A percentile compares a stretch with the other conserved stretches of the same genome.
These are phyloP conservation scores for Fagopyrum esculentum DNA, from an alignment of 148 eudicot species.

Conservation along the genomic window DNA sequence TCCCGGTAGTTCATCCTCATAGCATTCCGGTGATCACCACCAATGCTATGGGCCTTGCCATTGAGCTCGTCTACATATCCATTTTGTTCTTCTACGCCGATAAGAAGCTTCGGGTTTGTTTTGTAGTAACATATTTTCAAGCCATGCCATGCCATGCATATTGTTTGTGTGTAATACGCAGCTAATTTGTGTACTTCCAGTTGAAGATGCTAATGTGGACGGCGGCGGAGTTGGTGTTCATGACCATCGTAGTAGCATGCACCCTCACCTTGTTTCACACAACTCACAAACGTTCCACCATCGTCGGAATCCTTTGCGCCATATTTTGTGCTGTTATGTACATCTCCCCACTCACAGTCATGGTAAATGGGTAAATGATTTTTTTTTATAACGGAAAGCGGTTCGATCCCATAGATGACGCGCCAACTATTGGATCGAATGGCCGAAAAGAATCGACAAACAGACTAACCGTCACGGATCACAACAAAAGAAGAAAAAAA, in stretches of 20 bases:
- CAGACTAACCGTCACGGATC: no score
- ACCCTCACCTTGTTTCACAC: slow-evolving; percentile 26
- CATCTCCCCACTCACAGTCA: slow-evolving; percentile 6
- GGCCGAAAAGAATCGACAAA: no score
- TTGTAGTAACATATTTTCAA: background rate
- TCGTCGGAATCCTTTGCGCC: slow-evolving; percentile 29
- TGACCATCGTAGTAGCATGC: slow-evolving; percentile 15
- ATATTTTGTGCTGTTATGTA: slow-evolving; percentile 21
- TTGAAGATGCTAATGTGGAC: slow-evolving; percentile 23
- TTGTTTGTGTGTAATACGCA: no score
- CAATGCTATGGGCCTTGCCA: slow-evolving; percentile 25
- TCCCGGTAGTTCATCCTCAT: slow-evolving; percentile 34
- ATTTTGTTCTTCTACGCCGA: slow-evolving; percentile 21
- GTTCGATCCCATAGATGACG: no score
- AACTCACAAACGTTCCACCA: slow-evolving; percentile 21
- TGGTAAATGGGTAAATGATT: background rate
- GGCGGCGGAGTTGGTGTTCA: slow-evolving; percentile 18
- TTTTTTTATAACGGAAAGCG: no score
- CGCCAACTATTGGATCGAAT: no score
- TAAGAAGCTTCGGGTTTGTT: slow-evolving; percentile 19
- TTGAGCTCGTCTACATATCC: slow-evolving; percentile 22
- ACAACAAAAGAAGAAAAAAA: no score
- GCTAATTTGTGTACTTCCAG: slow-evolving; percentile 8
- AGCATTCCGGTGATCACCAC: slow-evolving; percentile 26
- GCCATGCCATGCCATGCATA: background rate